Base-by-base conservation (phyloP, 2,329 filamentous ascomycete genomes). In the Calonectria hongkongensis region DNA sequence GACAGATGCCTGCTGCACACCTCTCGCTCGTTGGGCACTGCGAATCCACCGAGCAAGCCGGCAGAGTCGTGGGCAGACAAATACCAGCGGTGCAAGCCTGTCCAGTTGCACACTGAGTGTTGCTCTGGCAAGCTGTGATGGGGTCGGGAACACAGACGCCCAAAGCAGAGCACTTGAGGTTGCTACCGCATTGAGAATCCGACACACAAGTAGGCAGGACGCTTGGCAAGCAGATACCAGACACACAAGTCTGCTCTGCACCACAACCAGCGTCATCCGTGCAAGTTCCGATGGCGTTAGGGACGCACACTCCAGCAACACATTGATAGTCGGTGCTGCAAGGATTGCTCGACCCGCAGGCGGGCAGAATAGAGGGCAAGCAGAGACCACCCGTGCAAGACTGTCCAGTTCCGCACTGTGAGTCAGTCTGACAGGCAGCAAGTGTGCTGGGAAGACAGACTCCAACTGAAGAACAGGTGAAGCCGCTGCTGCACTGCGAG, bases 391-490 rank as follows among this genome's bases (percentile, higher is more conserved):
- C 33, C 0, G 25, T 36, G 2, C 50, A 65, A 16, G 56, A 63
- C 6, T 71, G 64, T n/a, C 54, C 64, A 3, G 39, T 62, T 1
- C 45, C 12, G 4, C 69, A 71, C 16, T 51, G n/a, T 0, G 54
- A 28, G 25, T 67, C 66, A 39, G 45, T 51, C 3, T 58, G 41
- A 18, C 69, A 71, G 21, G 6, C 54, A 9, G 15, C 27, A 1
- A 67, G 56, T 2, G 45, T 43, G 6, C 16, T 48, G 1, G 69
- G 54, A 5, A 71, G 30, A n/a, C 69, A 71, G 12, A 67, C 10
- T 3, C 69, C 69, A 2, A 65, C 63, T 3, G 64, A 43, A 48
- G 64, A 71, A 5, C 71, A 73, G 21, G 28, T 56, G 16, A 67
- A 45, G 5, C 16, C 28, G 7, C 33, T 25, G 27, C 27, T 64